A percentile compares a stretch with the other conserved stretches of the same genome.
Evolutionary conservation across 2,329 filamentous ascomycete species (phyloP).

Genomic region (Ophiostoma piceae): DNA sequence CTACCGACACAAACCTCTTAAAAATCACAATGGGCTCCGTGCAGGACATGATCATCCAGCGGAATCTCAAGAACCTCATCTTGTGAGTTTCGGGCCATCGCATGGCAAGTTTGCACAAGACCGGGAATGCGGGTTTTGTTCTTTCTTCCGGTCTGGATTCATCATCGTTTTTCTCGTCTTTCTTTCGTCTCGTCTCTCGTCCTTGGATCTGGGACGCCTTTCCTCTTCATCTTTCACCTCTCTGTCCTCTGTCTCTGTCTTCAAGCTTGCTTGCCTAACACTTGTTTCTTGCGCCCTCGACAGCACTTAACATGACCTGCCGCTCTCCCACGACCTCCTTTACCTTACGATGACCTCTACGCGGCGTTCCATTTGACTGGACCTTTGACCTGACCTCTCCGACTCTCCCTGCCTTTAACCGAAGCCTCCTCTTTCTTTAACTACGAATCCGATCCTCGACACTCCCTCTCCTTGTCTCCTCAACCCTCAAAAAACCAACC

Average conservation of each 20-base stretch:
- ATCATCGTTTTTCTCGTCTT: background rate
- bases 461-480: background rate
- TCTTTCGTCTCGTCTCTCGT: background rate
- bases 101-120: background rate
- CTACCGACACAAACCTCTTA: conserved; percentile 65
- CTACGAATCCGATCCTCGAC: background rate
- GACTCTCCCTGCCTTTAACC: background rate
- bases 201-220: background rate
- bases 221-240: background rate
- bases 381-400: background rate
- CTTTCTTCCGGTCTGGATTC: conserved; percentile 4
- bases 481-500: background rate
- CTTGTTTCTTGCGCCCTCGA: background rate
- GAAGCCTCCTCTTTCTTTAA: background rate
- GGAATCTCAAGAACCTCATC: conserved; percentile 74
- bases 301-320: background rate
- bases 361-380: background rate
- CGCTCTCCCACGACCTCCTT: background rate
- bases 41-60: conserved; percentile 83
- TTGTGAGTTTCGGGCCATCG: conserved; percentile 43
- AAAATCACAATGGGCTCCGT: conserved; percentile 84
- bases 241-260: background rate
- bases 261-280: conserved; percentile 11
- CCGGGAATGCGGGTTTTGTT: background rate
- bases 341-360: background rate